A percentile compares a stretch with the other conserved stretches of the same genome.
phyloP scores from a whole-genome alignment of 441 rosid genomes.

The Bruguiera hainesii region DNA sequence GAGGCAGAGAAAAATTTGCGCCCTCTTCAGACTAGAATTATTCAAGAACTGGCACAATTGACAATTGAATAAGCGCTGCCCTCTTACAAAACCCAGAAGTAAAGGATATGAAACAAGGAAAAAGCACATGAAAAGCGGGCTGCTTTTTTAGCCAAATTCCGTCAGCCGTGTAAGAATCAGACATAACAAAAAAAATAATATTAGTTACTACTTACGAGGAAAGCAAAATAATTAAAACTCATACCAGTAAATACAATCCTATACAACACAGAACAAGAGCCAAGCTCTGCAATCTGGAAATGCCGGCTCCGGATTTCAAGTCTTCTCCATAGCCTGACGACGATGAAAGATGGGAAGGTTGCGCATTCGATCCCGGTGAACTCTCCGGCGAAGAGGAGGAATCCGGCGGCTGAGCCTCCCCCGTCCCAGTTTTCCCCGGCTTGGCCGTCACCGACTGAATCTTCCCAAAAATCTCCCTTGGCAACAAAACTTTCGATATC shows the following conservation, averaged over 20 bases:
- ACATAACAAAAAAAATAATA: neutral
- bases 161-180: conserved; percentile 21
- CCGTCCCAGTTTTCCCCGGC: conserved; percentile 29
- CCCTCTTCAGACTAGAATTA: conserved; percentile 4
- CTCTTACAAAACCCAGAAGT: conserved; percentile 8
- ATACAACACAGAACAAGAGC: conserved; percentile 44
- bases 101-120: neutral
- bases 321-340: conserved; percentile 44
- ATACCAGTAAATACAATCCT: conserved; percentile 45
- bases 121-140: conserved; percentile 14
- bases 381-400: conserved; percentile 46
- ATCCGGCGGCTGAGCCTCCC: conserved; percentile 46
- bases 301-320: conserved; percentile 30
- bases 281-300: conserved; percentile 1
- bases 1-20: neutral
- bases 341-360: conserved; percentile 41
- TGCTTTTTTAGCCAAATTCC: conserved; percentile 34
- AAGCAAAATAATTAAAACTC: conserved; percentile 24
- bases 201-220: conserved; percentile 18
- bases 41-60: conserved; percentile 20
- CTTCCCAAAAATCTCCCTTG: conserved; percentile 62
- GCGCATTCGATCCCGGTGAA: conserved; percentile 30
- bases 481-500: conserved; percentile 72
- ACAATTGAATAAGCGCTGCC: neutral
- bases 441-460: conserved; percentile 27